Base-by-base conservation (phyloP, 805 yeast species). In the Yarrowia sp. region DNA sequence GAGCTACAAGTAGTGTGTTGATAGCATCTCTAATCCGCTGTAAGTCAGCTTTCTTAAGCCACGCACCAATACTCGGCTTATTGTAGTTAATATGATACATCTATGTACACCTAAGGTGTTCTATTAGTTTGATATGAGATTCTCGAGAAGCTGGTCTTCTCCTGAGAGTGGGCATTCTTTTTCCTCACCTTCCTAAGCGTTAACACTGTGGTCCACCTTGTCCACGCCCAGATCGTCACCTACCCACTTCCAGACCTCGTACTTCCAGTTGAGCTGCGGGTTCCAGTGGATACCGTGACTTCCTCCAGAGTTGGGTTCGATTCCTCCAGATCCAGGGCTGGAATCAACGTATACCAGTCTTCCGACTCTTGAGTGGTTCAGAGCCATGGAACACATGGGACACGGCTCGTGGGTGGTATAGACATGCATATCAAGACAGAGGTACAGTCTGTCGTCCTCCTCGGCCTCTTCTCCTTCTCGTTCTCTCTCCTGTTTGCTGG, bases 341-440 rank as follows among this genome's bases (percentile, higher is more conserved):
- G 84, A 79, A 46, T 79, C 78, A 17, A 90, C 71, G 76, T 87
- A 94, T 0, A 90, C 79, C 40, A 94, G 78, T 65, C 92, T 81
- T 15, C 86, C 83, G 0, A 95, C 84, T 60, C 99, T 81, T 0
- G 98, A 94, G 75, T 95, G 99, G 12, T 93, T 87, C 47, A 95
- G 80, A 0, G 98, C 98, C 99, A 95, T 95, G 8, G 91, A 79
- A 74, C 99, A 95, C 98, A 94, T 95, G 0, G 91, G 85, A 74
- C 99, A 95, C 0, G 99, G 99, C 76, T 95, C 99, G 75, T 92
- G 97, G 0, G 97, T 89, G 0, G 96, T 90, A 74, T 90, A 92
- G 0, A 95, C 92, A 70, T 90, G 87, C 71, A 86, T 83, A 66
- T 87, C 85, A 42, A 88, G 84, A 74, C 98, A 93, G 2, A 95